Base-by-base conservation (phyloP, 441 rosid genomes). In the Mallotus japonicus region DNA sequence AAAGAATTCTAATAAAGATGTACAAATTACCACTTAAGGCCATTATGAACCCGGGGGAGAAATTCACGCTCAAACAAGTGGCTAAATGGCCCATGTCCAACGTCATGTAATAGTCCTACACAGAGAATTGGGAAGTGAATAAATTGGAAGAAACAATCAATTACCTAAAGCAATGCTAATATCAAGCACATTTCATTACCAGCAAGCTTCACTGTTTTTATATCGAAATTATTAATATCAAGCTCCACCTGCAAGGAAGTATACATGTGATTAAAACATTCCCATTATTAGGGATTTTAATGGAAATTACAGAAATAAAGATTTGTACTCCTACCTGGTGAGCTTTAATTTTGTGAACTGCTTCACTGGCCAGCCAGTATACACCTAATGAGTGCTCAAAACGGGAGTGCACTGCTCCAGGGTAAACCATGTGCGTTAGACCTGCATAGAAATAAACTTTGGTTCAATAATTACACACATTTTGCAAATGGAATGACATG, bases 1-100 rank as follows among this genome's bases (percentile, higher is more conserved):
- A 15, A 24, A 12, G 42, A 34, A 69, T 28, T 20, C 51, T 56
- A 67, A 7, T 19, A 22, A 58, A 46, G 54, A 66, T 57, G 44
- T 44, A 37, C 59, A 34, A 73, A 70, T 78, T 73, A 87, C 95
- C 95, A 90, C 55, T 77, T 68, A 54, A 62, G 62, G 75, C 79
- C 86, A 59, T 66, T 70, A 28, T 75, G 70, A 78, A 86, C 82
- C 60, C 40, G 80, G 6, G 88, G 92, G 69, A 90, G 87, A 79
- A 88, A 87, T 62, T 58, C 88, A 9, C 79, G 79, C 83, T 90
- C 96, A 80, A 90, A 90, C 79, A 81, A 46, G 87, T 88, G 90
- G 76, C 93, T 88, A 81, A 88, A 90, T 55, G 96, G 93, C 37
- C 93, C 96, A 80, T 90, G 96, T 58, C 96, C 96, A 75, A 90